Percentiles rank a stretch among this genome's conserved stretches.
phyloP scores from a whole-genome alignment of 768 basidiomycete species.

The Butyriboletus loyo region DNA sequence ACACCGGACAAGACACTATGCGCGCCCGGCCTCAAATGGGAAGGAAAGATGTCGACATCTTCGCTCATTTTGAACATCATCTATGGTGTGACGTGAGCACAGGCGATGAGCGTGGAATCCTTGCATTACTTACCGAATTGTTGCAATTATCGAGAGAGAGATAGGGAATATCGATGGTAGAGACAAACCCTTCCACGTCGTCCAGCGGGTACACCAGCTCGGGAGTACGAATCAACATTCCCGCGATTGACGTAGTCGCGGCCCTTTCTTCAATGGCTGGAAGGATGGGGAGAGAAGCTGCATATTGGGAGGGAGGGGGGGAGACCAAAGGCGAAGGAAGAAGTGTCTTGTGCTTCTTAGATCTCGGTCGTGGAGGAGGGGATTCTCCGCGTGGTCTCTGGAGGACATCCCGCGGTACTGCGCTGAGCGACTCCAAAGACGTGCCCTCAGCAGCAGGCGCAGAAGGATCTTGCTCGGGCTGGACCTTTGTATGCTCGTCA shows the following conservation, averaged over 20 bases:
- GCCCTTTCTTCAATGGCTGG: not conserved
- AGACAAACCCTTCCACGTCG: conserved; percentile 26
- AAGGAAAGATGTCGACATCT: conserved; percentile 14
- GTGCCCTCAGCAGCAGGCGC: not conserved
- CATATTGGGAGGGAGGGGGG: not conserved
- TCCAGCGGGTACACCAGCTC: conserved; percentile 13
- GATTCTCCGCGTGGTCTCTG: conserved; percentile 8
- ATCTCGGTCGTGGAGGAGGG: conserved; percentile 1
- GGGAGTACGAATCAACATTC: conserved; percentile 13
- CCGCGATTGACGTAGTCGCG: conserved; percentile 1
- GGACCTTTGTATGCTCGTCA: not conserved
- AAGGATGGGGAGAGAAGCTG: not conserved
- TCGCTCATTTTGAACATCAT: not conserved
- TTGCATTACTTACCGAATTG: conserved; percentile 17
- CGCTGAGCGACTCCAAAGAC: not conserved
- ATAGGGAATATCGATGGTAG: conserved; percentile 36
- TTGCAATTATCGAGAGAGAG: conserved; percentile 28
- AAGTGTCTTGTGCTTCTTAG: conserved; percentile 4
- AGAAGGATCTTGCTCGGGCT: not conserved
- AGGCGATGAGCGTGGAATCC: not conserved
- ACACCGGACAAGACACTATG: conserved; percentile 27
- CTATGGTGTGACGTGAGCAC: conserved; percentile 15
- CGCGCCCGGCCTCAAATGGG: conserved; percentile 20
- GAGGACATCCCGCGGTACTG: not conserved
- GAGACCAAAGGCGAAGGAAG: not conserved